A percentile compares a stretch with the other conserved stretches of the same genome.
Evolutionary conservation across 805 yeast species (phyloP).

Genomic region (Candida xiaguanensis): DNA sequence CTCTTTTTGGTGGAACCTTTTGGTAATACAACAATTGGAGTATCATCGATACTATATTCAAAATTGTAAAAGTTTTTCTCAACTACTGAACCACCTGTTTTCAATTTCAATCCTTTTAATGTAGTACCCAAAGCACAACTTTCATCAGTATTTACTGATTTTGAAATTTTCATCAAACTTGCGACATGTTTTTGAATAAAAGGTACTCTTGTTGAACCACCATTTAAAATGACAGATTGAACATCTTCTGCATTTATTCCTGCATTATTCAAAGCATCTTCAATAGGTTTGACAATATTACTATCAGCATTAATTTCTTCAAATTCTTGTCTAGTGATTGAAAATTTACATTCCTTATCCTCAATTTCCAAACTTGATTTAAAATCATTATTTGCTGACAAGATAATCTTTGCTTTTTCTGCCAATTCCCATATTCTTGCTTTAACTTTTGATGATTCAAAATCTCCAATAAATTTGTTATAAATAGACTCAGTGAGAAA

Average conservation of each 20-base stretch:
- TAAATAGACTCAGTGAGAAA: constrained; percentile 63
- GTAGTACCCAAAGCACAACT: constrained; percentile 89
- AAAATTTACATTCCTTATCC: constrained; percentile 69
- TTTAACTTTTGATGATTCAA: constrained; percentile 49
- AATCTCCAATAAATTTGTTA: constrained; percentile 56
- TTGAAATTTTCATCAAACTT: constrained; percentile 55
- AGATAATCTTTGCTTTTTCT: constrained; percentile 80
- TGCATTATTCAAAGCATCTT: constrained; percentile 43
- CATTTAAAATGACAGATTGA: constrained; percentile 71
- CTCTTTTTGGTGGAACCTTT: constrained; percentile 41
- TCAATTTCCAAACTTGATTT: constrained; percentile 72
- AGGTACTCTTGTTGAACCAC: constrained; percentile 92
- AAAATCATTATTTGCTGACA: constrained; percentile 86
- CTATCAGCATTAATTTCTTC: constrained; percentile 52
- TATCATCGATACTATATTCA: constrained; percentile 29
- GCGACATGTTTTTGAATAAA: constrained; percentile 64
- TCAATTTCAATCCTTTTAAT: constrained; percentile 66
- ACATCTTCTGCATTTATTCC: constrained; percentile 29
- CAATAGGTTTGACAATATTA: constrained; percentile 53
- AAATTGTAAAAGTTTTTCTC: constrained; percentile 55
- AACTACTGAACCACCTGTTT: constrained; percentile 60
- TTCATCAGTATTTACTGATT: constrained; percentile 93
- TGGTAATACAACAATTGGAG: constrained; percentile 37
- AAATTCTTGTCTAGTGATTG: constrained; percentile 75
- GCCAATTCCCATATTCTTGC: constrained; percentile 76